Base-by-base conservation (phyloP, 441 rosid species). In the Flueggea neowawraea region DNA sequence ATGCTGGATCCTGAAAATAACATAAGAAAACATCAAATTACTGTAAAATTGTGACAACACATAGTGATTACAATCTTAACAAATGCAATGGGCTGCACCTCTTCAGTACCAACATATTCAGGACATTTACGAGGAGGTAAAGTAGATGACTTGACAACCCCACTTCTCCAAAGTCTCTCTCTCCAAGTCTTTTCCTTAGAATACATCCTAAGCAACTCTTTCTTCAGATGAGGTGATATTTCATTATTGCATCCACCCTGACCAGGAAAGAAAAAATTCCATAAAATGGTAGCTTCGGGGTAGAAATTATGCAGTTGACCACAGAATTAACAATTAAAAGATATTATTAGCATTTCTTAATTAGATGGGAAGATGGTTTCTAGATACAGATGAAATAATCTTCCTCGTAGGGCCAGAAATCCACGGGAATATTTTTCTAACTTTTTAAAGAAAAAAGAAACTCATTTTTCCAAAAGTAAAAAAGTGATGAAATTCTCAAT, bases 31-130 rank as follows among this genome's bases (percentile, higher is more conserved):
- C 41, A 5, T 36, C 41, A 36, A 36, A 36, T 8, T 5, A 36
- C 41, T 36, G 41, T 36, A 36, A 36, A 36, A 36, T 36, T 8
- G 9, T 36, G 41, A 36, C 41, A 47, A 64, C 60, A 48, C 64
- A 53, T 52, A 6, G 48, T 39, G 4, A 44, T 22, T 16, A 7
- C 52, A 48, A 62, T 58, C 48, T 70, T 61, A 45, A 57, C 28
- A 1, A 36, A 36, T 5, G 41, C 7, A 28, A 77, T 78, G 41
- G 41, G 41, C 41, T 36, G 41, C 68, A 95, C 99, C 97, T 95
- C 97, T 73, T 89, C 97, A 53, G 86, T 81, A 54, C 90, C 97
- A 75, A 95, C 95, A 73, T 79, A 84, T 75, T 87, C 96, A 71
- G 97, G 86, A 62, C 65, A 81, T 78, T 80, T 86, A 60, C 84